These are phyloP conservation scores for Sarocladium kiliense DNA, from an alignment of 2,329 filamentous ascomycete species.

Conservation along the genomic window DNA sequence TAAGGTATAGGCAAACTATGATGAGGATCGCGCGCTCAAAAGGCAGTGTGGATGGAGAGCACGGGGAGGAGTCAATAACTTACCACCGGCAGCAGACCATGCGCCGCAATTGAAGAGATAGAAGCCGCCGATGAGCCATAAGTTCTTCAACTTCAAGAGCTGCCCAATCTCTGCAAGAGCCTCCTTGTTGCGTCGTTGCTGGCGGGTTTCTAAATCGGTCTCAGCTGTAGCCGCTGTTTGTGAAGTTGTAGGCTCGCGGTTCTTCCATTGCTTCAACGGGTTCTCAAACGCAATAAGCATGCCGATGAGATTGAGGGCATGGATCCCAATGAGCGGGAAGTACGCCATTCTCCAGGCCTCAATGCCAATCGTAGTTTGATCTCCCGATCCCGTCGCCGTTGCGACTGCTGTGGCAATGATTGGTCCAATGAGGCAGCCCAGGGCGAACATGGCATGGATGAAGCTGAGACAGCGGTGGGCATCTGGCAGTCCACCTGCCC, in stretches of 20 bases:
- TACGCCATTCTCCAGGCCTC: conserved; percentile 7
- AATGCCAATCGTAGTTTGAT: background rate
- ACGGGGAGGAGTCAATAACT: too few relatives aligned
- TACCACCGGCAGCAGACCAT: conserved; percentile 11
- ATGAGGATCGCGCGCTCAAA: too few relatives aligned
- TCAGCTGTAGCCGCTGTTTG: background rate
- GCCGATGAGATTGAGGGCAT: conserved; percentile 7
- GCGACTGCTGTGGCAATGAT: conserved; percentile 12
- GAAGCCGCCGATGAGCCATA: conserved; percentile 13
- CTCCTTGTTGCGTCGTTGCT: conserved; percentile 1
- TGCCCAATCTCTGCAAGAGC: conserved; percentile 6
- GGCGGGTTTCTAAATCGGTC: background rate
- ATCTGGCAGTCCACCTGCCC: conserved; percentile 2
- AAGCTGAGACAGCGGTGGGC: conserved; percentile 12
- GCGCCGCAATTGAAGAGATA: conserved; percentile 12
- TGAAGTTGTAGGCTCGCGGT: background rate
- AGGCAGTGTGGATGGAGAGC: too few relatives aligned
- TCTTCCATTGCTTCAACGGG: conserved; percentile 5
- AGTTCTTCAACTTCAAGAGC: conserved; percentile 6
- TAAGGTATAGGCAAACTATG: too few relatives aligned
- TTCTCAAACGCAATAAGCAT: background rate
- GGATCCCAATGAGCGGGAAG: conserved; percentile 7
- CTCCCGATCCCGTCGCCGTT: background rate
- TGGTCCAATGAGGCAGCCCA: conserved; percentile 11
- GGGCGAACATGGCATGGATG: conserved; percentile 12